Evolutionary conservation across 2,329 filamentous ascomycete species (phyloP), one percentile per base, ranked within the genome.

Genomic region (Trichoderma cornu-damae): DNA sequence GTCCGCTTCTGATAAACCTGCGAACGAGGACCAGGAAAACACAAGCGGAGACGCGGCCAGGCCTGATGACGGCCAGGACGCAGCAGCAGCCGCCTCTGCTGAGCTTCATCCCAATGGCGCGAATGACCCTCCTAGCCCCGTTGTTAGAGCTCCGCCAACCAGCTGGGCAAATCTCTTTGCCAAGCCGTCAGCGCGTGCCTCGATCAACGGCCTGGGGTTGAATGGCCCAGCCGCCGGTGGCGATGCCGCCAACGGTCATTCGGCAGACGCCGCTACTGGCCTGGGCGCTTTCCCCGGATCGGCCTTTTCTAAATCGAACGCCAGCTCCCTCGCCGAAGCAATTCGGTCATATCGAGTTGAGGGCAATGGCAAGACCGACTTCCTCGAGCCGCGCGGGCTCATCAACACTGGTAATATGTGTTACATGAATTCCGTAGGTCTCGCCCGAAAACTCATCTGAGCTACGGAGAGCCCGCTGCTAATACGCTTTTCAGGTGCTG

Each of bases 341-440:
- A 79, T 99, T 52, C 81, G 81, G 49, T 82, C 83, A 26, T 94
- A 92, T 70, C 82, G 81, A 53, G 84, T 91, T 22, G 80, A 83
- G 58, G 77, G 79, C 35, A 79, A 80, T 35, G 76, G 82, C 30
- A 89, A 87, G 66, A 77, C 93, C 63, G 79, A 88, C 16, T 96
- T 96, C 68, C 80, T 99, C 50, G 90, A 97, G 73, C 94, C 94
- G 50, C 84, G 93, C 63, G 94, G 94, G 48, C 81, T 99, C 68
- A 89, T 96, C 64, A 99, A 99, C 74, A 95, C 93, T 38, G 94
- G 94, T 49, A 97, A 99, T 70, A 95, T 97, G 89, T 99, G 94
- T 74, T 99, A 99, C 75, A 97, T 99, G 94, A 99, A 97, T 77
- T 96, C 94, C 62, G 93, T 96, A 80, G 75, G 89, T 76, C n/a